A percentile compares a stretch with the other conserved stretches of the same genome.
phyloP scores from a whole-genome alignment of 768 basidiomycete species.

The Phylloporus sp. region DNA sequence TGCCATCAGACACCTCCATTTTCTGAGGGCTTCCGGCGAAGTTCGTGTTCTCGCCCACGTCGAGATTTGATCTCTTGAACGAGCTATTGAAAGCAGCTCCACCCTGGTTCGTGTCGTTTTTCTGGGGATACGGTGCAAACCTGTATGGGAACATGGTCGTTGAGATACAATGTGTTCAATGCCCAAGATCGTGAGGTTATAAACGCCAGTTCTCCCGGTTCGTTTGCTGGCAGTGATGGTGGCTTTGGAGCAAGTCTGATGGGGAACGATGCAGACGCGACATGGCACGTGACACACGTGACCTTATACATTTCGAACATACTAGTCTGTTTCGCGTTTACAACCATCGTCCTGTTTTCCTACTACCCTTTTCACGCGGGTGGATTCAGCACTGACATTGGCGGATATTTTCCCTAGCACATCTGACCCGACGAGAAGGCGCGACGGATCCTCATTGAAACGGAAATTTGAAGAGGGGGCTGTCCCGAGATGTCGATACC shows the following conservation, averaged over 20 bases:
- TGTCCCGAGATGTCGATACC: conserved; percentile 5
- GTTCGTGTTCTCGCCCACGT: conserved; percentile 5
- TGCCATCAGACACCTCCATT: conserved; percentile 6
- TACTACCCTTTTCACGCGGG: background rate
- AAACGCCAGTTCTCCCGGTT: background rate
- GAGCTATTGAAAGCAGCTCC: conserved; percentile 2
- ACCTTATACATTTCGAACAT: background rate
- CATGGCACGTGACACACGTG: conserved; percentile 15
- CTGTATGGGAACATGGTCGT: conserved; percentile 16
- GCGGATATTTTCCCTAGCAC: conserved; percentile 22
- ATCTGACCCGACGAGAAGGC: conserved; percentile 8
- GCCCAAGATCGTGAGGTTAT: too few species aligned
- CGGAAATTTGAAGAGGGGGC: conserved; percentile 20
- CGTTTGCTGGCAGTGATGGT: background rate
- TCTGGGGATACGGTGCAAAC: conserved; percentile 12
- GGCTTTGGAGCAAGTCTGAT: background rate
- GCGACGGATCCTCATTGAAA: conserved; percentile 19
- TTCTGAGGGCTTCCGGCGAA: conserved; percentile 2
- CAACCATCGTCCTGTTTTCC: background rate
- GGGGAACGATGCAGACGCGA: conserved; percentile 4
- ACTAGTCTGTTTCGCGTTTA: background rate
- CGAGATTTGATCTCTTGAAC: conserved; percentile 10
- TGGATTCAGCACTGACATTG: conserved; percentile 9
- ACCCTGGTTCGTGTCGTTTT: conserved; percentile 2
- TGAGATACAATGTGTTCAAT: background rate